Conservation (phyloP, 495 filamentous ascomycete genomes). For the Hypomontagnella submonticulosa region DNA sequence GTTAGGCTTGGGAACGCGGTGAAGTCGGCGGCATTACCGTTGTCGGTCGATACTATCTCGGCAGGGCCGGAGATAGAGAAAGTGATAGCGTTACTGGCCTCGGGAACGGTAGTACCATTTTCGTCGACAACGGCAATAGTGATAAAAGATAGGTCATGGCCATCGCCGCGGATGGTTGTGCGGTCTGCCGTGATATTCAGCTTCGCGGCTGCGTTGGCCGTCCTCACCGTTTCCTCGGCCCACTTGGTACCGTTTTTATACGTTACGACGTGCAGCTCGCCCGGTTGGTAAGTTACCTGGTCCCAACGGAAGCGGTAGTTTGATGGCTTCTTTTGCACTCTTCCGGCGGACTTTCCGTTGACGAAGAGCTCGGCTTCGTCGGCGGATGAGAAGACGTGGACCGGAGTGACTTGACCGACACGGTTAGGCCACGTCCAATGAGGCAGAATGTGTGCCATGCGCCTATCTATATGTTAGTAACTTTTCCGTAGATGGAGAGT, state of each 20-base stretch:
- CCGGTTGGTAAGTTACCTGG: conserved; percentile 55
- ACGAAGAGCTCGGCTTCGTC: conserved; percentile 63
- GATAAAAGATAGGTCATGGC: conserved; percentile 56
- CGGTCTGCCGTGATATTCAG: conserved; percentile 53
- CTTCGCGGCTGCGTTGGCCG: conserved; percentile 46
- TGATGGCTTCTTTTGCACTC: conserved; percentile 45
- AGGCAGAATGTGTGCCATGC: conserved; percentile 58
- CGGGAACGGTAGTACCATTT: conserved; percentile 51
- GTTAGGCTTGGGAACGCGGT: conserved; percentile 54
- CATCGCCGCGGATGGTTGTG: conserved; percentile 51
- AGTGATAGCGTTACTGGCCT: conserved; percentile 53
- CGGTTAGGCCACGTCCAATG: conserved; percentile 64
- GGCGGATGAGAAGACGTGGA: conserved; percentile 59
- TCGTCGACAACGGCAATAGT: conserved; percentile 56
- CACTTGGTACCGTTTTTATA: conserved; percentile 57
- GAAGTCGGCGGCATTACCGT: conserved; percentile 59
- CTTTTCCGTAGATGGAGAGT: not conserved
- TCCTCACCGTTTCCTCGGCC: conserved; percentile 54
- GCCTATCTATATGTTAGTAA: conserved; percentile 21
- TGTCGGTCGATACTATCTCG: conserved; percentile 59
- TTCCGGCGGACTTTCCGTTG: conserved; percentile 56
- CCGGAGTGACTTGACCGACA: conserved; percentile 57
- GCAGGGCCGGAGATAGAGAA: conserved; percentile 54
- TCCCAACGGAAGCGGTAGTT: conserved; percentile 63
- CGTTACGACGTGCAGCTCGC: conserved; percentile 55